Evolutionary conservation across 179 eudicot genomes (phyloP).

Genomic region (Silene coronaria): DNA sequence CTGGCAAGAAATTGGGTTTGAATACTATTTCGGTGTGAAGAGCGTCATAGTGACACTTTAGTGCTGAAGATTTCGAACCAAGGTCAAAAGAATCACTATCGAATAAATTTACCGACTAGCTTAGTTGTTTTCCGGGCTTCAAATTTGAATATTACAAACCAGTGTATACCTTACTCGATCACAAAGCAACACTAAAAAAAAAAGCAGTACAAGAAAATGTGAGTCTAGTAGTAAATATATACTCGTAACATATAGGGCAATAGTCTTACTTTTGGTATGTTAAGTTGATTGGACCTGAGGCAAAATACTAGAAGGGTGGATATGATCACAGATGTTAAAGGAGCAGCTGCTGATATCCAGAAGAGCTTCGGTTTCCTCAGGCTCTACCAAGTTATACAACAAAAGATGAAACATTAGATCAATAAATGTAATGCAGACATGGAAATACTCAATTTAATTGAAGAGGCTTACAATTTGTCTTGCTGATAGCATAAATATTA

Average conservation of each 20-base stretch:
- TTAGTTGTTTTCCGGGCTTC: no score
- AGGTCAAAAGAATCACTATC: no score
- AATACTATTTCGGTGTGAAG: no score
- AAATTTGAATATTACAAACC: no score
- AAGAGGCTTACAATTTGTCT: slow-evolving; percentile 54
- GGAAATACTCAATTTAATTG: background rate
- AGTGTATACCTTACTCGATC: no score
- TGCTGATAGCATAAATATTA: slow-evolving; percentile 53
- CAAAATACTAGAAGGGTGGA: slow-evolving; percentile 64
- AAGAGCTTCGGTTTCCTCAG: slow-evolving; percentile 61
- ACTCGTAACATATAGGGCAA: no score
- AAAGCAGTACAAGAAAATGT: background rate
- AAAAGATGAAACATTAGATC: no score
- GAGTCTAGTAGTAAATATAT: background rate
- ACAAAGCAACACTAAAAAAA: background rate
- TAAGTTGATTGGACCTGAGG: slow-evolving; percentile 46
- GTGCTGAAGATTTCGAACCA: no score
- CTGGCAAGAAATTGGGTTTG: no score
- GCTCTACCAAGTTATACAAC: slow-evolving; percentile 21
- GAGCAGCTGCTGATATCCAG: slow-evolving; percentile 96
- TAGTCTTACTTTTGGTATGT: slow-evolving; percentile 49
- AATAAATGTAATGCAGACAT: no score
- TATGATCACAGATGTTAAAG: slow-evolving; percentile 55
- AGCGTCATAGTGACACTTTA: no score
- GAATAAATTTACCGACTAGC: no score